Evolutionary conservation across 2,329 filamentous ascomycete genomes (phyloP).

Genomic region (Epichloe aotearoae): DNA sequence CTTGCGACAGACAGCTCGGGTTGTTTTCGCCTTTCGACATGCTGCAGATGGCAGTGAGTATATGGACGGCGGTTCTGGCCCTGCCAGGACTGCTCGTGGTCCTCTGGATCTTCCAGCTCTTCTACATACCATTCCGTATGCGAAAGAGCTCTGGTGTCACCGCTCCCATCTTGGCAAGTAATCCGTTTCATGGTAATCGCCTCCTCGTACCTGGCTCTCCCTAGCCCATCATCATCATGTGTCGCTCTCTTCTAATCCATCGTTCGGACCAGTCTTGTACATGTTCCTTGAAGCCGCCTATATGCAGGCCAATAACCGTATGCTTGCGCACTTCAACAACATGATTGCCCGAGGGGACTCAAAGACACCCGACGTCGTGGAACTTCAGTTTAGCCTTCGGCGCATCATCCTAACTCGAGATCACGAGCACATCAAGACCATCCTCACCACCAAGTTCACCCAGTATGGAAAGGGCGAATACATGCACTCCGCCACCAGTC

Average conservation of each 20-base stretch:
- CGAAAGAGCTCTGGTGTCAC: slow-evolving; percentile 5
- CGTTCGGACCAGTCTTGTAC: neutral
- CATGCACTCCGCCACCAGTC: slow-evolving; percentile 64
- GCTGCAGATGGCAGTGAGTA: too few relatives aligned
- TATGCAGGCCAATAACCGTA: slow-evolving; percentile 1
- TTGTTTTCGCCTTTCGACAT: too few relatives aligned
- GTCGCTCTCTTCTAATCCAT: too few relatives aligned
- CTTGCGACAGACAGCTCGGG: too few relatives aligned
- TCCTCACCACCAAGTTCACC: slow-evolving; percentile 69
- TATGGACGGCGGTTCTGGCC: slow-evolving; percentile 1
- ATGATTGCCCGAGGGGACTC: neutral
- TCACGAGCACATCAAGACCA: slow-evolving; percentile 79
- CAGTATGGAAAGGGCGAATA: slow-evolving; percentile 70
- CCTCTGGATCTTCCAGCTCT: slow-evolving; percentile 3
- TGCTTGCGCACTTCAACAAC: neutral
- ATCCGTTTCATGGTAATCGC: slow-evolving; percentile 5
- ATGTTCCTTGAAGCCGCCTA: slow-evolving; percentile 5
- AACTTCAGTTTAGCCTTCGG: slow-evolving; percentile 38
- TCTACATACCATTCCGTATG: slow-evolving; percentile 5
- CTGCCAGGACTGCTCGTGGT: slow-evolving; percentile 4
- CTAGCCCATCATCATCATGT: too few relatives aligned
- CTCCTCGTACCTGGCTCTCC: neutral
- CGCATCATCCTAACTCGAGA: slow-evolving; percentile 65
- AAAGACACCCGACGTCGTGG: slow-evolving; percentile 21
- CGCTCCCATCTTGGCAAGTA: slow-evolving; percentile 5